Base-by-base conservation (phyloP, 192 early-diverging fungal genomes). In the Linnemannia hyalina region DNA sequence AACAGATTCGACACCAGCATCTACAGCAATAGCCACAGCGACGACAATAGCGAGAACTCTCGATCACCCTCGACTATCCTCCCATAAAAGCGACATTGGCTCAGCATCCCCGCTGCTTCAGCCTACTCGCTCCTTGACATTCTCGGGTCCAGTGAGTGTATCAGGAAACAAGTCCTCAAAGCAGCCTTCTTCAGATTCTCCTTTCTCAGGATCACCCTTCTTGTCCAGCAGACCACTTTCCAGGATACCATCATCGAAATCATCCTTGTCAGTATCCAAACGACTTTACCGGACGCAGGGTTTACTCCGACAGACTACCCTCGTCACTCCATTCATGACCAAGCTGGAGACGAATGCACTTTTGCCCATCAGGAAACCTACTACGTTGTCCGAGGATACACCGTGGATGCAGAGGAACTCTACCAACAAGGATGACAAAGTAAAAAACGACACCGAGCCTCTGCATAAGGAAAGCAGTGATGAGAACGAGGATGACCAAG, bases 281-380 rank as follows among this genome's bases (percentile, higher is more conserved):
- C 46, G 68, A 70, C 42, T 75, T 26, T 52, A 40, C 29, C 80
- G 54, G 49, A 29, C 63, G 18, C 74, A 55, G n/a, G 60, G 49
- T 36, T 40, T 70, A 38, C 68, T 81, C 5, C 68, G 38, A 52
- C 80, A 81, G 29, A 70, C 74, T 47, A 29, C 70, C 13, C 47
- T 81, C 5, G 41, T n/a, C 35, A 15, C 73, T 3, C 23, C 74
- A 22, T 55, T 65, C 38, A 6, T 35, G 29, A 9, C 3, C n/a
- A 49, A 57, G 38, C 35, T 29, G 9, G 60, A 29, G 26, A 26
- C 29, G 26, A 26, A 29, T 29, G 9, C n/a, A 8, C 26, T 32
- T 65, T 65, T 65, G 32, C 26, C 60, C 4, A 65, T 23, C 60
- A 65, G 32, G 1, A 26, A 65, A 11, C 0, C 60, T 4, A 32